Evolutionary conservation across 768 basidiomycete species (phyloP).

Genomic region (Filobasidium floriforme): DNA sequence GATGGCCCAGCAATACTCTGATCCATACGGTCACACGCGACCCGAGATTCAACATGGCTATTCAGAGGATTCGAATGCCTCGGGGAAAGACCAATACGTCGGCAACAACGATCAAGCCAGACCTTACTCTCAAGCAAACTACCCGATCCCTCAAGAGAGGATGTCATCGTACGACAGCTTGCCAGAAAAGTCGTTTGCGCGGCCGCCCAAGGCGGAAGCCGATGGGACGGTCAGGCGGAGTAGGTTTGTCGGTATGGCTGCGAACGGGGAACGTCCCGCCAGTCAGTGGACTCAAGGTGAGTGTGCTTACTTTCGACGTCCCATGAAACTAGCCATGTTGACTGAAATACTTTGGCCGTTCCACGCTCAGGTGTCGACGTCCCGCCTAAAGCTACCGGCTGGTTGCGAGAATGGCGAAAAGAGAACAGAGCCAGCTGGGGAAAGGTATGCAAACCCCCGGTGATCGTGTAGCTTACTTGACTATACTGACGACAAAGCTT

Average conservation of each 20-base stretch:
- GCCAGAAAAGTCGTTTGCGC: neutral
- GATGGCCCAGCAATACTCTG: constrained; percentile 11
- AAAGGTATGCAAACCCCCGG: constrained; percentile 28
- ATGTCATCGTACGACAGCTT: neutral
- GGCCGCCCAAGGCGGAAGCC: neutral
- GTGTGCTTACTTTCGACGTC: neutral
- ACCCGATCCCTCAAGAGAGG: neutral
- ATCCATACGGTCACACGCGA: constrained; percentile 14
- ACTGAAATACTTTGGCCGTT: neutral
- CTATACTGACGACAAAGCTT: neutral
- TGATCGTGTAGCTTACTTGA: constrained; percentile 1
- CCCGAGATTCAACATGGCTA: constrained; percentile 15
- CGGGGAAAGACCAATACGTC: constrained; percentile 16
- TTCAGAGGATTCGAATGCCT: constrained; percentile 30
- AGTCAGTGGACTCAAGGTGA: constrained; percentile 19
- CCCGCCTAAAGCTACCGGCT: constrained; percentile 39
- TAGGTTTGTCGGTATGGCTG: constrained; percentile 4
- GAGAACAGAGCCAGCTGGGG: constrained; percentile 44
- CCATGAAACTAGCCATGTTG: no score
- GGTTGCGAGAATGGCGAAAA: constrained; percentile 44
- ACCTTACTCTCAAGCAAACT: constrained; percentile 12
- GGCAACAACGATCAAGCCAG: constrained; percentile 28
- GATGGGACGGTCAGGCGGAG: constrained; percentile 2
- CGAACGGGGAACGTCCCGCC: constrained; percentile 13
- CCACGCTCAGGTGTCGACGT: constrained; percentile 23